A percentile compares a stretch with the other conserved stretches of the same genome.
Evolutionary conservation across 805 yeast species (phyloP).

Genomic region (Kuraishia molischiana): DNA sequence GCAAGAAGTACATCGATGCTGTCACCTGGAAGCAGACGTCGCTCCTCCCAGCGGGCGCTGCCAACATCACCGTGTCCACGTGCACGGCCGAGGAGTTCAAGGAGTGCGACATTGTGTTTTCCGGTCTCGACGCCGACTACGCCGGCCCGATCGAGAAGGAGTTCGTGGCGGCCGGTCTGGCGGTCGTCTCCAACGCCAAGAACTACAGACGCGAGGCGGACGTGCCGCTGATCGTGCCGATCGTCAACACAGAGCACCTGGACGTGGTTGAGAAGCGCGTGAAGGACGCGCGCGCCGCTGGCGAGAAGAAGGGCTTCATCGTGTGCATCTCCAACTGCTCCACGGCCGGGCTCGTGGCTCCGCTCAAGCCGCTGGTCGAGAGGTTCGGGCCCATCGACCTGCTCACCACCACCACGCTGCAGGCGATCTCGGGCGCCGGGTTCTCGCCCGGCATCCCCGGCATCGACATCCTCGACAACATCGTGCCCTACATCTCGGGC

Average conservation of each 20-base stretch:
- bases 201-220: conserved; percentile 82
- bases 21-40: conserved; percentile 92
- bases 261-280: conserved; percentile 56
- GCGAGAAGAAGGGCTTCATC: conserved; percentile 68
- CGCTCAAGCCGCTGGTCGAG: conserved; percentile 88
- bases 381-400: conserved; percentile 83
- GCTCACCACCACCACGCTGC: conserved; percentile 84
- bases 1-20: conserved; percentile 77
- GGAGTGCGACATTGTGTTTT: conserved; percentile 89
- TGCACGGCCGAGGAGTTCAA: conserved; percentile 71
- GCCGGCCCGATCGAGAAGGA: conserved; percentile 91
- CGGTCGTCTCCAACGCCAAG: conserved; percentile 89
- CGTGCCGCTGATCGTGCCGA: conserved; percentile 93
- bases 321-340: conserved; percentile 97
- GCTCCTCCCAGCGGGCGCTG: conserved; percentile 61
- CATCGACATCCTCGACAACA: conserved; percentile 88
- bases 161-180: conserved; percentile 72
- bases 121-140: conserved; percentile 86
- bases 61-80: conserved; percentile 57
- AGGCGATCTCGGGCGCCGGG: conserved; percentile 98
- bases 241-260: conserved; percentile 87
- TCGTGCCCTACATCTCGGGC: conserved; percentile 90
- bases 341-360: conserved; percentile 92
- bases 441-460: conserved; percentile 97
- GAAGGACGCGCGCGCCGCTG: conserved; percentile 40